Evolutionary conservation across 768 basidiomycete genomes (phyloP), one percentile per base, ranked within the genome.

Genomic region (Suillus subaureus): DNA sequence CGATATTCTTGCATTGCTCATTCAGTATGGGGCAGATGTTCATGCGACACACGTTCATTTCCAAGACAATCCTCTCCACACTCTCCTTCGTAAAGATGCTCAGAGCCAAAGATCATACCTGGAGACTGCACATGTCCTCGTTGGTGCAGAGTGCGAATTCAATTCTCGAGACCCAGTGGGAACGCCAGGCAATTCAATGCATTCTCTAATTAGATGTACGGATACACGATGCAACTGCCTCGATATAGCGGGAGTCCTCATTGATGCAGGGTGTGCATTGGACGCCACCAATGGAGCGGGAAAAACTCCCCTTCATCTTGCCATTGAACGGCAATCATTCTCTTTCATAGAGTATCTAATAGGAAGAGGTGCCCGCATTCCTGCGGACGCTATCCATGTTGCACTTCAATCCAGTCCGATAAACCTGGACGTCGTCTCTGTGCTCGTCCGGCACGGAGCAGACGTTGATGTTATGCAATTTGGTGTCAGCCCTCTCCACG

Each of bases 81-180:
- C 52, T 21, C 52, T 54, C 52, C 21, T 54, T 33, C 52, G 31
- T 11, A 54, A 18, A 33, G 18, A 11, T 54, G 11, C 18, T 21
- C 31, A 21, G 18, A 21, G 28, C 1, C 28, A 45, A 26, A 43
- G 28, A n/a, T 2, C 12, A 1, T 62, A 45, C 61, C 28, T 70
- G 39, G 66, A 62, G 6, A 33, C 67, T 39, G 16, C 31, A 2
- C 62, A 62, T 39, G 4, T 56, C 6, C 61, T 71, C 3, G n/a
- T 67, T 2, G 61, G 8, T 1, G 61, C 35, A 35, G 71, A 68
- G 1, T 67, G 71, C 7, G 45, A 70, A 12, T 64, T 61, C 5
- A 31, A 66, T 26, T 0, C 16, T 2, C 4, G 6, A 3, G 35
- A 37, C 39, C 6, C 1, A 1, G 2, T 9, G 0, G 61, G 64